Evolutionary conservation across 2,329 filamentous ascomycete species (phyloP).

Genomic region (Aspergillus sclerotialis): DNA sequence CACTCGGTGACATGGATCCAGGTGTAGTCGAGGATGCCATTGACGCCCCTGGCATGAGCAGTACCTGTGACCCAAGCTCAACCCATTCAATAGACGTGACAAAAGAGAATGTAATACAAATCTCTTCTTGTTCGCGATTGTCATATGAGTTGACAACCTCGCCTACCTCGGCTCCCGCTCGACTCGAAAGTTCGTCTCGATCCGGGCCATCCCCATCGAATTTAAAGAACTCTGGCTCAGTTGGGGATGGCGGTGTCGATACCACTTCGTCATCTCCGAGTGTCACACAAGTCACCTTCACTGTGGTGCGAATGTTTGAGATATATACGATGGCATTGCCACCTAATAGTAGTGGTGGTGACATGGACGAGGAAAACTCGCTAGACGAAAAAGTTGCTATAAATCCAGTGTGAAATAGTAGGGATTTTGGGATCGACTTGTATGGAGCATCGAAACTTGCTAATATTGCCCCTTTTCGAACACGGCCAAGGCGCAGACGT

Average conservation of each 20-base stretch:
- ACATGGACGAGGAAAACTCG: slow-evolving; percentile 39
- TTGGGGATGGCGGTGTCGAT: slow-evolving; percentile 20
- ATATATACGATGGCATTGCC: slow-evolving; percentile 67
- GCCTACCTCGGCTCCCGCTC: slow-evolving; percentile 17
- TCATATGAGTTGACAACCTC: slow-evolving; percentile 18
- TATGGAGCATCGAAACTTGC: slow-evolving; percentile 56
- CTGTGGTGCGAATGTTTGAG: slow-evolving; percentile 76
- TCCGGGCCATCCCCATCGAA: slow-evolving; percentile 33
- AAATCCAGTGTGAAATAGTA: slow-evolving; percentile 55
- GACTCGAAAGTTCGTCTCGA: slow-evolving; percentile 6
- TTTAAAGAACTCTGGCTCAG: slow-evolving; percentile 36
- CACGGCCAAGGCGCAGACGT: slow-evolving; percentile 28
- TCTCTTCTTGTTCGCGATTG: slow-evolving; percentile 19
- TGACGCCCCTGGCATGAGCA: slow-evolving; percentile 54
- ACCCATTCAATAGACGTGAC: slow-evolving; percentile 53
- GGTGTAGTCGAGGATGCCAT: slow-evolving; percentile 41
- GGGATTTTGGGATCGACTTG: slow-evolving; percentile 9
- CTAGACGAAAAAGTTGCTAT: slow-evolving; percentile 63
- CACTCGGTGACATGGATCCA: slow-evolving; percentile 43
- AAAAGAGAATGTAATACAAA: slow-evolving; percentile 50
- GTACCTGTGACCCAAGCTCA: slow-evolving; percentile 48
- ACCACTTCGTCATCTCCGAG: slow-evolving; percentile 24
- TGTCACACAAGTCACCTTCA: slow-evolving; percentile 59
- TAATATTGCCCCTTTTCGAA: slow-evolving; percentile 77
- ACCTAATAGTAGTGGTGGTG: slow-evolving; percentile 50